Conservation (phyloP, 176 grass and related monocot species). For the Oryza meyeriana region DNA sequence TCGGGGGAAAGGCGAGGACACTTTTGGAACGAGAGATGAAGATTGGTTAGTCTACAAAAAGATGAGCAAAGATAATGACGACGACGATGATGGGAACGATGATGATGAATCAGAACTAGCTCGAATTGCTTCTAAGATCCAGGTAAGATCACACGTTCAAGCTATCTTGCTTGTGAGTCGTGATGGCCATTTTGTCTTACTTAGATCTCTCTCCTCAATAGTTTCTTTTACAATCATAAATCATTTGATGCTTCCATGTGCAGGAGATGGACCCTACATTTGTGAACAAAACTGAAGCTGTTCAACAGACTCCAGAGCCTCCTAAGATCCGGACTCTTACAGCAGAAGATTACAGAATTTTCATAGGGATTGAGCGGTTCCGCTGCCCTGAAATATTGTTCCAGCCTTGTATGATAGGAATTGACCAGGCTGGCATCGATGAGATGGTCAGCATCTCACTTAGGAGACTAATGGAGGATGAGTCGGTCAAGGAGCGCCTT, state of each 20-base stretch:
- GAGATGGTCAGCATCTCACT: conserved; percentile 83
- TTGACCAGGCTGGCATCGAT: conserved; percentile 80
- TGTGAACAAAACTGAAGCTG: conserved; percentile 52
- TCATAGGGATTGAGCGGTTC: conserved; percentile 74
- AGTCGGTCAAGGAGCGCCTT: conserved; percentile 65
- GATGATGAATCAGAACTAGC: conserved; percentile 82
- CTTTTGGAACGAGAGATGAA: conserved; percentile 86
- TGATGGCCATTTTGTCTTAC: conserved; percentile 14
- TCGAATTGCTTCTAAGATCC: conserved; percentile 64
- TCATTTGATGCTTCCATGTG: not conserved
- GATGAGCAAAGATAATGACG: conserved; percentile 92
- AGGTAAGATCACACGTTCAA: conserved; percentile 42
- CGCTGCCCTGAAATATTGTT: conserved; percentile 82
- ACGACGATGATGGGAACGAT: conserved; percentile 70
- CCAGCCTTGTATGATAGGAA: conserved; percentile 80
- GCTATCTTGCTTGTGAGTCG: not conserved
- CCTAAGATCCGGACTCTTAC: conserved; percentile 50
- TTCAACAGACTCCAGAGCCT: conserved; percentile 45
- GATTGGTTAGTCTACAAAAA: conserved; percentile 98
- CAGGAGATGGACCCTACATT: conserved; percentile 93
- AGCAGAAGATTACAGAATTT: conserved; percentile 70
- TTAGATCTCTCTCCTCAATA: not conserved
- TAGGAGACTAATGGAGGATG: conserved; percentile 54
- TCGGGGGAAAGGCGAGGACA: conserved; percentile 93
- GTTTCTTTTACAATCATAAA: not conserved